phyloP scores from a whole-genome alignment of 2,329 filamentous ascomycete genomes.

The Monosporascus sp. region DNA sequence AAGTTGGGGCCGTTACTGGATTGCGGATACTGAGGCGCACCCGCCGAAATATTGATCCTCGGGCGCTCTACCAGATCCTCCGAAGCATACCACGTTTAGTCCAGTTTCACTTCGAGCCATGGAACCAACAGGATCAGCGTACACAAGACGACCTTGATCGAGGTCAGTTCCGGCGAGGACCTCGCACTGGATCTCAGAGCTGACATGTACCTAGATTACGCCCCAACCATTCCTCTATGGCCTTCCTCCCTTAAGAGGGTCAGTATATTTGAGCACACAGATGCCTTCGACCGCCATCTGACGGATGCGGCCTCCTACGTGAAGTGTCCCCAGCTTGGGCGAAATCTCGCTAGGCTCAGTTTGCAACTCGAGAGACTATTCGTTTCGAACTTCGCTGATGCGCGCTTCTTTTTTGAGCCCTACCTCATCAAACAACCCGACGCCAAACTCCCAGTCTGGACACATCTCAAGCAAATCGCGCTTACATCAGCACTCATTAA shows the following conservation, averaged over 20 bases:
- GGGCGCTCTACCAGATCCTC: constrained; percentile 6
- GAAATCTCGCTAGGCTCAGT: constrained; percentile 9
- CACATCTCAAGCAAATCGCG: constrained; percentile 16
- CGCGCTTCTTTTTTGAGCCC: constrained; percentile 18
- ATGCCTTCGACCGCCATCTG: constrained; percentile 4
- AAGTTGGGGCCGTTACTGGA: constrained; percentile 6
- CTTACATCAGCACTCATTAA: constrained; percentile 19
- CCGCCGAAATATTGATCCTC: constrained; percentile 9
- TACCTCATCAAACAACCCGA: constrained; percentile 1
- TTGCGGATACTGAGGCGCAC: constrained; percentile 8
- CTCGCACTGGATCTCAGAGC: not conserved
- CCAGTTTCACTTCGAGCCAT: constrained; percentile 9
- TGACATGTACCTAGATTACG: constrained; percentile 2
- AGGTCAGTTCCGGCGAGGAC: constrained; percentile 1
- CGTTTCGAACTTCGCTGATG: constrained; percentile 12
- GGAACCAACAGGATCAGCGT: constrained; percentile 7
- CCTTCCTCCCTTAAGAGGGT: constrained; percentile 4
- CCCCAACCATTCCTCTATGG: constrained; percentile 8
- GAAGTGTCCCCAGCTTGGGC: constrained; percentile 8
- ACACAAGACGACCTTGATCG: constrained; percentile 9
- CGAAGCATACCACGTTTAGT: constrained; percentile 6
- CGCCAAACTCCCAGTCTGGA: constrained; percentile 13
- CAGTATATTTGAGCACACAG: constrained; percentile 9
- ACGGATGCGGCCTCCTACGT: not conserved
- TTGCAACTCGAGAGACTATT: constrained; percentile 12